Evolutionary conservation across 306 rosid species (phyloP), one percentile per base, ranked within the genome.

Genomic region (Delonix regia): DNA sequence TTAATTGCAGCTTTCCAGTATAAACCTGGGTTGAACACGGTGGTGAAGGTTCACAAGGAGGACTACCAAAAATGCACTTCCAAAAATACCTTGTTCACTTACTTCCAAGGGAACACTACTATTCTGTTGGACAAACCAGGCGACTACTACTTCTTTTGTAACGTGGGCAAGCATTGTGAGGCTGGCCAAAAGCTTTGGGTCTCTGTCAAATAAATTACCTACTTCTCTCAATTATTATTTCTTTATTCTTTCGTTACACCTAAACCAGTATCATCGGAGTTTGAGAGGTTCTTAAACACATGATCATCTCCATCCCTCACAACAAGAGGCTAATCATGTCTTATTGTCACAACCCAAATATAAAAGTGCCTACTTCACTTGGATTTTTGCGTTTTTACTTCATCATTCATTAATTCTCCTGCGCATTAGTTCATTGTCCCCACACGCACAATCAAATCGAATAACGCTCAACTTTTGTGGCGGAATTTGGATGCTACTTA

Each of bases 151-250:
- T 94, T 71, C 88, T 84, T 81, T 36, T 81, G 56, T 70, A 84
- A 88, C 1, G 78, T 89, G 3, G 97, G 98, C 2, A 90, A 81
- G 86, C 97, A 88, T 48, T 94, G 98, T 16, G 94, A 92, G 71
- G 56, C 44, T 1, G 98, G 98, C 67, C 91, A 84, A 11, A 94
- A 85, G 88, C 90, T 94, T 64, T 52, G 71, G 48, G 13, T 94
- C 83, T 61, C 5, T 13, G 91, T 62, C 24, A 6, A 30, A 15
- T 62, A 42, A 33, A 63, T 4, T 33, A 10, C 3, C 24, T 14
- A 63, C n/a, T 5, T 38, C 44, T 2, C 47, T 41, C n/a, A n/a
- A n/a, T n/a, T n/a, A n/a, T n/a, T n/a, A n/a, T n/a, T n/a, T n/a
- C 10, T 42, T 42, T 11, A 42, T 42, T 30, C 33, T 42, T 36